Evolutionary conservation across 2,329 filamentous ascomycete genomes (phyloP), one percentile per base, ranked within the genome.

Genomic region (Pyricularia sp.): DNA sequence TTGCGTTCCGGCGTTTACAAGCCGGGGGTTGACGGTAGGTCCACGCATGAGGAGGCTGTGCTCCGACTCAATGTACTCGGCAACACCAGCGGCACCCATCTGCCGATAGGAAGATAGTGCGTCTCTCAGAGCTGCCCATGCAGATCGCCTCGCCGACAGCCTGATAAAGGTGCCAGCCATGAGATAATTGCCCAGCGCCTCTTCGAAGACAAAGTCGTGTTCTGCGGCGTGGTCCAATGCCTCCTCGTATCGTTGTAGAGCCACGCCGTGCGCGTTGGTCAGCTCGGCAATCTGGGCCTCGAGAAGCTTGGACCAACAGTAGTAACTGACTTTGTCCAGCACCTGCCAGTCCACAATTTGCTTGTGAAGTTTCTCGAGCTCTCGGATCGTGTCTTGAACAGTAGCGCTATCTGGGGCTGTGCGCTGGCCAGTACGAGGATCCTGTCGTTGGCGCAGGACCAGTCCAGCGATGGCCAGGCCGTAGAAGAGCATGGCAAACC

Each of bases 91-190:
- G 4, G 91, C 91, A 2, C 90, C 89, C 67, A 92, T 80, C 70
- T 90, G 86, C 61, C 90, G 84, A 77, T 90, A 94, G 2, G 92
- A 82, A 1, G 85, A 84, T 23, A 92, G 82, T 2, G 88, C 86
- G 71, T 93, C 91, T 36, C 86, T 84, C 20, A 94, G 79, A 0
- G 90, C 85, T n/a, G 88, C 85, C 68, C 89, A 85, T 30, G 91
- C 92, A 50, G 90, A 89, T 70, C 92, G 81, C 58, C 87, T 83
- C 3, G 90, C 88, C 14, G 85, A 85, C 71, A 85, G 83, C 17
- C 91, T 83, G 68, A 92, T 81, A 71, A 93, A 87, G 75, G 88
- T 89, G 11, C 90, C 90, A 1, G 88, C 90, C 80, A 93, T 90
- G 33, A 93, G 81, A 75, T 92, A 91, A 74, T 91, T 90, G 20